Conservation (phyloP, 345 rosid genomes). For the Bruguiera gymnorhiza region DNA sequence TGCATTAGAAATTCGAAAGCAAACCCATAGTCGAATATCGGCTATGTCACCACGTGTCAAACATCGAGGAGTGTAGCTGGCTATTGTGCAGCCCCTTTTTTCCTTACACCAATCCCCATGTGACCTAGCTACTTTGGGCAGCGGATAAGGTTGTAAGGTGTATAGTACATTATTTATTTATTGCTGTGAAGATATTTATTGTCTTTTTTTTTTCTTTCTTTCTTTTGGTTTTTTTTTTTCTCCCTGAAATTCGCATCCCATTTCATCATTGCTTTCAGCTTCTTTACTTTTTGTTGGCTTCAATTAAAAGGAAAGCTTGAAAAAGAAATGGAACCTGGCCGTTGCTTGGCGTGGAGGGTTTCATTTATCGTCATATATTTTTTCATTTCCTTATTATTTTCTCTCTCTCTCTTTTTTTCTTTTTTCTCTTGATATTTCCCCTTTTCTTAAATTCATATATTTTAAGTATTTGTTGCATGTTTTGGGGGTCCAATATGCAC, state of each 20-base stretch:
- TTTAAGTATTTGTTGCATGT: slow-evolving; percentile 9
- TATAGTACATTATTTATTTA: slow-evolving; percentile 1
- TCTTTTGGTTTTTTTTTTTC: background rate
- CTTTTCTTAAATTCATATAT: background rate
- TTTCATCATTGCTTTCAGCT: too few relatives aligned
- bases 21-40: background rate
- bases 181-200: background rate
- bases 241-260: background rate
- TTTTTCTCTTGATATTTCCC: background rate
- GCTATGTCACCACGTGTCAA: slow-evolving; percentile 24
- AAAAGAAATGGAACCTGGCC: slow-evolving; percentile 36
- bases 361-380: slow-evolving; percentile 1
- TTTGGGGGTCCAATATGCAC: slow-evolving; percentile 39
- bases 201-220: background rate
- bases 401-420: background rate
- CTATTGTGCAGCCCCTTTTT: slow-evolving; percentile 12
- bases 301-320: slow-evolving; percentile 45
- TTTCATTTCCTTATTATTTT: background rate
- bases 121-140: slow-evolving; percentile 1
- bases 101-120: slow-evolving; percentile 16
- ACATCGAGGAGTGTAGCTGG: slow-evolving; percentile 13
- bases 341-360: slow-evolving; percentile 56
- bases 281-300: slow-evolving; percentile 28
- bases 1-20: too few relatives aligned
- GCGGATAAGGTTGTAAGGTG: slow-evolving; percentile 17